Conservation (phyloP, 169 alveolate genomes). For the Perkinsus chesapeaki region DNA sequence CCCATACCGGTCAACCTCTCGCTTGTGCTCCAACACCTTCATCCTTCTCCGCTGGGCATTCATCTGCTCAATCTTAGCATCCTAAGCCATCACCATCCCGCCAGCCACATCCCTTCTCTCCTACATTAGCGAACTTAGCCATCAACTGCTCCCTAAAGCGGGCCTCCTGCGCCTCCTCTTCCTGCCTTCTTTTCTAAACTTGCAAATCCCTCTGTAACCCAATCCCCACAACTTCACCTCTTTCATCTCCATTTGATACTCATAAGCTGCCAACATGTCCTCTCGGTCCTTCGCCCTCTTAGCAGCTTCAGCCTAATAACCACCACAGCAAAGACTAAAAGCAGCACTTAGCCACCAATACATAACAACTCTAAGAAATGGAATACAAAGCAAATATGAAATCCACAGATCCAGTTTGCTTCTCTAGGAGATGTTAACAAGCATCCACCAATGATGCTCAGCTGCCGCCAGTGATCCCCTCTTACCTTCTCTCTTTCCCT, state of each 20-base stretch:
- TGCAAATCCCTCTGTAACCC: not conserved
- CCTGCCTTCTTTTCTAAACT: conserved; percentile 37
- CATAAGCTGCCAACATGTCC: not conserved
- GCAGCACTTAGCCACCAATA: not conserved
- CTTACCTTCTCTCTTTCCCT: not conserved
- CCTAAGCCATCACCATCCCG: conserved; percentile 5
- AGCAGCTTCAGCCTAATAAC: not conserved
- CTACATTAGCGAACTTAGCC: conserved; percentile 58
- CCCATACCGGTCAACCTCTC: conserved; percentile 37
- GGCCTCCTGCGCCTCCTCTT: conserved; percentile 56
- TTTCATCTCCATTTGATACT: not conserved
- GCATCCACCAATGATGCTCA: too few relatives aligned
- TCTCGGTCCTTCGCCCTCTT: not conserved
- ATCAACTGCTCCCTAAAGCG: conserved; percentile 54
- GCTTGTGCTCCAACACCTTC: conserved; percentile 63
- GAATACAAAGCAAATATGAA: too few relatives aligned
- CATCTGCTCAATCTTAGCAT: conserved; percentile 63
- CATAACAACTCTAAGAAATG: too few relatives aligned
- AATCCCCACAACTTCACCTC: not conserved
- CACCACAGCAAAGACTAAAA: not conserved
- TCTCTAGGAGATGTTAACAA: too few relatives aligned
- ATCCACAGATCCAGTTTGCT: too few relatives aligned
- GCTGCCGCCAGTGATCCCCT: too few relatives aligned
- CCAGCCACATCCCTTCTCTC: not conserved
- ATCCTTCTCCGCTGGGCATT: conserved; percentile 59